Percentiles rank a stretch among this genome's conserved stretches.
Evolutionary conservation across 345 rosid species (phyloP).

Genomic region (Kernera saxatilis): DNA sequence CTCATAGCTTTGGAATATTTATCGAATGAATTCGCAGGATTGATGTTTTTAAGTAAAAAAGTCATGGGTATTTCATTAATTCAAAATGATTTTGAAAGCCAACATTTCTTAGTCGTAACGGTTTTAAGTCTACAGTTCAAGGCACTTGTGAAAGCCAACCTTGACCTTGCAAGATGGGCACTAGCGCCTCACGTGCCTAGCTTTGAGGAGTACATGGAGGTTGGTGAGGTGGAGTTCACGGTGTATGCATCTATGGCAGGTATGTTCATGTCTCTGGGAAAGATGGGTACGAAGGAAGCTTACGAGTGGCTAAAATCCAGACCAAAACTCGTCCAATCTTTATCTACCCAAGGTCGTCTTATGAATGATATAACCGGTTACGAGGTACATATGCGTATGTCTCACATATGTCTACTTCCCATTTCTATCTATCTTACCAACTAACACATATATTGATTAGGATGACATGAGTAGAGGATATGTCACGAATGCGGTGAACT

Average conservation of each 20-base stretch:
- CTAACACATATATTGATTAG: too few species aligned
- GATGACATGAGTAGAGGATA: slow-evolving; percentile 32
- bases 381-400: too few species aligned
- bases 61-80: too few species aligned
- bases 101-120: too few species aligned
- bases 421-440: too few species aligned
- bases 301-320: slow-evolving; percentile 17
- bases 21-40: too few species aligned
- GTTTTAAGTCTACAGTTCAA: not conserved
- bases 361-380: slow-evolving; percentile 15
- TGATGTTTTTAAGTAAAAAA: too few species aligned
- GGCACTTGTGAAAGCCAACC: not conserved
- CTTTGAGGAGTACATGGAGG: slow-evolving; percentile 10
- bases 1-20: too few species aligned
- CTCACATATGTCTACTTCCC: too few species aligned
- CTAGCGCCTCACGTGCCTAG: not conserved
- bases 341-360: not conserved
- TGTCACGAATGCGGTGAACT: not conserved
- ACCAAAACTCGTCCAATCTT: not conserved
- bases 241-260: not conserved
- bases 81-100: too few species aligned
- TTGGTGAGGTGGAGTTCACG: not conserved
- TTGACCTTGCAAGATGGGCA: not conserved
- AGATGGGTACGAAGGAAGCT: not conserved
- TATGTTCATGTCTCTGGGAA: not conserved